Conservation (phyloP, 352 stramenopile genomes). For the Aphanomyces stellatus region DNA sequence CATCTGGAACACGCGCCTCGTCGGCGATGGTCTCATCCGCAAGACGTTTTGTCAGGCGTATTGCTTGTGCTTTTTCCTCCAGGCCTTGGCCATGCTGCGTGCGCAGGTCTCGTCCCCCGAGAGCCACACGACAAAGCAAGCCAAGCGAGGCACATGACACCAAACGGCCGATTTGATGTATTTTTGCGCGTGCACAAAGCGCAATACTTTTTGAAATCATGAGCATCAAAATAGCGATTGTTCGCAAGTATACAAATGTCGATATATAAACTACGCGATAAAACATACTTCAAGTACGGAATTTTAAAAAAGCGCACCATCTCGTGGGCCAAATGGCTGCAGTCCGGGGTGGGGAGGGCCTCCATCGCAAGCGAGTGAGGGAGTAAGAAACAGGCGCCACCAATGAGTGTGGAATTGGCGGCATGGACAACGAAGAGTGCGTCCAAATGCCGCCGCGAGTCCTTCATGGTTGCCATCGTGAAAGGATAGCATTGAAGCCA, state of each 20-base stretch:
- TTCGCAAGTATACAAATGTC: too few relatives aligned
- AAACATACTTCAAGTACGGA: too few relatives aligned
- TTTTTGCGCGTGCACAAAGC: too few relatives aligned
- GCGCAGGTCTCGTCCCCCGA: conserved; percentile 61
- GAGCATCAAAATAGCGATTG: too few relatives aligned
- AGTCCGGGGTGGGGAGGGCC: conserved; percentile 59
- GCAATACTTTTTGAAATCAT: too few relatives aligned
- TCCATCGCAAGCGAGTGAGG: conserved; percentile 74
- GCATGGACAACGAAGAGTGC: conserved; percentile 72
- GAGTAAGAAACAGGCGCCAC: conserved; percentile 60
- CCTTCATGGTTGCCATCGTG: conserved; percentile 30
- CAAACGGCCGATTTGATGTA: too few relatives aligned
- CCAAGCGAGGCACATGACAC: too few relatives aligned
- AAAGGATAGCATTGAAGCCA: too few relatives aligned
- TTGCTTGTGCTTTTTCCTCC: conserved; percentile 78
- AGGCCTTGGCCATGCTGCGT: conserved; percentile 57
- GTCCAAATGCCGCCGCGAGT: conserved; percentile 59
- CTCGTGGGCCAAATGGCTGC: conserved; percentile 79
- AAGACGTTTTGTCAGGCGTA: conserved; percentile 84
- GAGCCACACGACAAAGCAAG: conserved; percentile 74
- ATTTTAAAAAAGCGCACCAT: conserved; percentile 84
- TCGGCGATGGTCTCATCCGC: conserved; percentile 74
- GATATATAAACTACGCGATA: too few relatives aligned
- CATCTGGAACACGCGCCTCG: conserved; percentile 75
- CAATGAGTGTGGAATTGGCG: conserved; percentile 51